Conservation (phyloP, 2,329 filamentous ascomycete species). For the Fusarium torreyae region DNA sequence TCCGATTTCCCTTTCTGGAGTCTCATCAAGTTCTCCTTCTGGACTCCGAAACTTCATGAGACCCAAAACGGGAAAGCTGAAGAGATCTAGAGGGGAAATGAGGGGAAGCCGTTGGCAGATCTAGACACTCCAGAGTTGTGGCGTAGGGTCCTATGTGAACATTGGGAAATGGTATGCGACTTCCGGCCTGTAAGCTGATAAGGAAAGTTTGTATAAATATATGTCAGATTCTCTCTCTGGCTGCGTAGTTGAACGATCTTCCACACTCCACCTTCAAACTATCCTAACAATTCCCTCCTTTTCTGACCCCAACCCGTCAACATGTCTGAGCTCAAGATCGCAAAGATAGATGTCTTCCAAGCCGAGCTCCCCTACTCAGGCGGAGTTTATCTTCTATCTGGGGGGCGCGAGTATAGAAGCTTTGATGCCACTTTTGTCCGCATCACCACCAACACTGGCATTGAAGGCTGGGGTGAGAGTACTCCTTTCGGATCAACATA, state of each 20-base stretch:
- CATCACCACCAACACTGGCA: constrained; percentile 39
- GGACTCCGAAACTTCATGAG: background rate
- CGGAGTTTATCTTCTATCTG: constrained; percentile 35
- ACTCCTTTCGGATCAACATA: constrained; percentile 42
- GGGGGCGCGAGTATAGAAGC: constrained; percentile 32
- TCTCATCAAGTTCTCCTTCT: background rate
- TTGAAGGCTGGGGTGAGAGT: constrained; percentile 44
- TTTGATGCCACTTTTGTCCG: constrained; percentile 43
- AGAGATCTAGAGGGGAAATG: background rate
- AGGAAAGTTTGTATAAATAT: background rate
- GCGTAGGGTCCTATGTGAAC: background rate
- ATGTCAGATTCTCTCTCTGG: too few relatives aligned
- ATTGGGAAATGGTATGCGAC: background rate
- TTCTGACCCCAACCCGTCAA: constrained; percentile 4
- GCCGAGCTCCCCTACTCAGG: constrained; percentile 32
- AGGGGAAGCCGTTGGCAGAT: constrained; percentile 1
- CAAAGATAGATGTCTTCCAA: constrained; percentile 41
- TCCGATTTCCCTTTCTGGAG: background rate
- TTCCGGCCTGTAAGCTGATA: background rate
- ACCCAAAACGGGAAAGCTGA: background rate
- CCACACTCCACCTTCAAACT: background rate
- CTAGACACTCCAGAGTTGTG: constrained; percentile 9
- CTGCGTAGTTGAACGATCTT: background rate
- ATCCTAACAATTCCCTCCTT: background rate
- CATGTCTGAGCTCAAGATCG: constrained; percentile 45